Conservation (phyloP, 495 filamentous ascomycete genomes). For the Schizothecium vesticola region DNA sequence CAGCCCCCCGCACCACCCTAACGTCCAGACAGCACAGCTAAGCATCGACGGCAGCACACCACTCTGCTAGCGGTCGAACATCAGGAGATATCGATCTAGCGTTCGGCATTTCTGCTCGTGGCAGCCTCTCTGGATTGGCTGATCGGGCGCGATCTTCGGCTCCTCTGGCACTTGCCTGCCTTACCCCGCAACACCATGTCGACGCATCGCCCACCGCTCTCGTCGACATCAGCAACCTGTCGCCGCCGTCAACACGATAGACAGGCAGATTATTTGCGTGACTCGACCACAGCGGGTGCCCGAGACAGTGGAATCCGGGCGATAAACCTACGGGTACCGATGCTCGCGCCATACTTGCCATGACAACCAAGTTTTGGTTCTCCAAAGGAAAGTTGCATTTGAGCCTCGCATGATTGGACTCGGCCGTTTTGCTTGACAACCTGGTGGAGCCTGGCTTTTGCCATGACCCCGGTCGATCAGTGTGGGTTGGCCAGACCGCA, state of each 20-base stretch:
- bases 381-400: background rate
- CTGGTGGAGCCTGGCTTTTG: background rate
- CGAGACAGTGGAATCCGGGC: background rate
- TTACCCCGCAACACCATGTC: background rate
- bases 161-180: background rate
- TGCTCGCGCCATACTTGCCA: background rate
- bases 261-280: background rate
- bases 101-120: background rate
- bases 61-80: background rate
- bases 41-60: background rate
- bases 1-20: background rate
- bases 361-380: background rate
- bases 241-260: background rate
- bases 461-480: constrained; percentile 2
- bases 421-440: constrained; percentile 3
- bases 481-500: background rate
- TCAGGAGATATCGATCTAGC: background rate
- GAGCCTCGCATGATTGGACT: background rate
- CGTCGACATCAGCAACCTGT: background rate
- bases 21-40: background rate
- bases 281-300: background rate
- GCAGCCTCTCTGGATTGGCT: background rate
- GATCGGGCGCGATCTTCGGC: background rate
- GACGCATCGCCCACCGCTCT: background rate
- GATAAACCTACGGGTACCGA: background rate